These are phyloP conservation scores for Glonium stellatum DNA, from an alignment of 495 filamentous ascomycete genomes.

Conservation along the genomic window DNA sequence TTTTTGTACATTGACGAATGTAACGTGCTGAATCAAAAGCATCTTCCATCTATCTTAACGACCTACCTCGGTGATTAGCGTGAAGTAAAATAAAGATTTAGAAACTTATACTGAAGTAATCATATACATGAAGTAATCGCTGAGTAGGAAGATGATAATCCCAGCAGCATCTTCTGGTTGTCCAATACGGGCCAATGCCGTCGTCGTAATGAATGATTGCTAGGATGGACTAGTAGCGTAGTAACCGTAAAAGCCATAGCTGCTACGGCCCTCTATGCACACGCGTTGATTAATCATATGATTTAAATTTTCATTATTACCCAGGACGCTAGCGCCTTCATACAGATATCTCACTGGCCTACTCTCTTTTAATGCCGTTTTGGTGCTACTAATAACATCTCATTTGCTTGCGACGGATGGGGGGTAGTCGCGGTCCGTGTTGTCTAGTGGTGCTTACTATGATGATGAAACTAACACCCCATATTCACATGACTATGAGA, in stretches of 20 bases:
- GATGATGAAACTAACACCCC: too few species aligned
- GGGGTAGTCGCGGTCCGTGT: slow-evolving; percentile 41
- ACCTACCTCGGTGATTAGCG: too few species aligned
- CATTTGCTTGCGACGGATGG: slow-evolving; percentile 22
- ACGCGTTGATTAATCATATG: background rate
- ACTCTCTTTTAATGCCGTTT: slow-evolving; percentile 49
- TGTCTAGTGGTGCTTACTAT: slow-evolving; percentile 48
- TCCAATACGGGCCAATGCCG: slow-evolving; percentile 12
- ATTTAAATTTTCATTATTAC: background rate
- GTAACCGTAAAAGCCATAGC: slow-evolving; percentile 8
- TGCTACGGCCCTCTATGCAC: slow-evolving; percentile 11
- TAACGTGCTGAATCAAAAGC: too few species aligned
- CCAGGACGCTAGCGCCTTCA: slow-evolving; percentile 43
- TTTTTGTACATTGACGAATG: too few species aligned
- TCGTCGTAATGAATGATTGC: background rate
- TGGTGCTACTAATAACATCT: slow-evolving; percentile 54
- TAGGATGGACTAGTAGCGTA: background rate
- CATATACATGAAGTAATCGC: too few species aligned
- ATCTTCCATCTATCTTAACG: too few species aligned
- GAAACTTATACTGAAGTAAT: too few species aligned
- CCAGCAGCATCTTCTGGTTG: slow-evolving; percentile 21
- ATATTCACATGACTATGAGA: too few species aligned
- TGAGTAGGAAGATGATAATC: slow-evolving; percentile 25
- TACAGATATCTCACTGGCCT: slow-evolving; percentile 45
- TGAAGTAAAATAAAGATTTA: too few species aligned